Evolutionary conservation across 257 asterid genomes (phyloP), one percentile per base, ranked within the genome.

Genomic region (Anisodus tanguticus): DNA sequence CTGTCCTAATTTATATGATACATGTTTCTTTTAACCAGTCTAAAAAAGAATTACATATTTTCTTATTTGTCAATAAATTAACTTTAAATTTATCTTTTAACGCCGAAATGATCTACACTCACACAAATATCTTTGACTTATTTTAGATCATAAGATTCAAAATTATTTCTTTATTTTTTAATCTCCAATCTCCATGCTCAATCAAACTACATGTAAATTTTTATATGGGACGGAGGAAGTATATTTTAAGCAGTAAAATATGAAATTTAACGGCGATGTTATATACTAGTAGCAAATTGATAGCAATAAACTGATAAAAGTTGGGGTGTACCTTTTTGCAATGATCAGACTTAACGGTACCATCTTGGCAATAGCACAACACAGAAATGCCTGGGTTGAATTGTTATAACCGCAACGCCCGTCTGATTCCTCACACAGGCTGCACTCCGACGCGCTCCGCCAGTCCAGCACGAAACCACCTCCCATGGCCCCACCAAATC

Each of bases 381-480:
- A 87, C 82, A 87, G 37, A 53, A 71, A 58, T 15, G 9, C 0
- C 17, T 64, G 5, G 7, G 3, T 79, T n/a, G 4, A n/a, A 79
- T 15, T 13, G 43, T 49, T 83, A 84, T 37, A 79, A 15, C 87
- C 88, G 17, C 90, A 87, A 1, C n/a, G 41, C 76, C 88, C 90
- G 0, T 62, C 0, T 2, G 90, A 88, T 1, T 5, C 2, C 62
- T 88, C 85, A 22, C 90, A 85, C 17, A 2, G 13, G 0, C 22
- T 12, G 53, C 88, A 88, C 1, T 80, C n/a, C 39, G 0, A 0
- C 13, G 37, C 26, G 4, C 13, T 1, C 3, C 74, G 2, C 87
- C 87, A 88, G 78, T 74, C 71, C 19, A 88, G 83, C 63, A 71
- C 72, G 74, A 88, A 88, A 53, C 88, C 88, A 0, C 80, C 87